Base-by-base conservation (phyloP, 2,329 filamentous ascomycete species). In the Epicoccum nigrum region DNA sequence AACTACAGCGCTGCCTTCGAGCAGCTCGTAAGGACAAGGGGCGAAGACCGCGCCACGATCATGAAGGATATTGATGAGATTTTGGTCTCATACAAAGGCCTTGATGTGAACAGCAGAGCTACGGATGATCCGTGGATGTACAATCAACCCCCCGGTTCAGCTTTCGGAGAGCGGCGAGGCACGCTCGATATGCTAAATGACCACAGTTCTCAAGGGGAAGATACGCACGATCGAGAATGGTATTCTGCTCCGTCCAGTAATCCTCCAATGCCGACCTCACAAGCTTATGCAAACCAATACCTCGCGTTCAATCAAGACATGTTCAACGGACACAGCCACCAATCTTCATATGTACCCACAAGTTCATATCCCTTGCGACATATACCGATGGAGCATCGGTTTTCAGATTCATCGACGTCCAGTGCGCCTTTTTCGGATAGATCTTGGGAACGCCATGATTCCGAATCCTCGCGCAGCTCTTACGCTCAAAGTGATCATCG, bases 41-140 rank as follows among this genome's bases (percentile, higher is more conserved):
- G 53, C n/a, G 49, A 63, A 28, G 62, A 67, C n/a, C 62, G 50
- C 11, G 53, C 53, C 28, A 43, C 56, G 5, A 63, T 67, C 33
- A 67, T 69, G 63, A 60, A 65, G 45, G 65, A 72, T 19, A 71
- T 73, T 21, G 65, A 71, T 34, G 61, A 71, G 31, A 68, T 72
- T 23, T 68, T 70, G 35, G 58, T 54, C 17, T 62, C 64, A 3
- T 73, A 71, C 37, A 63, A 70, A 51, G 61, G 57, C 2, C 47
- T 70, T 2, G 30, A 49, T 20, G 20, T 58, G 6, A 46, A 33
- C 9, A 39, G 41, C 6, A 19, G 12, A n/a, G 30, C 17, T 6
- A 4, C 40, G 28, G 37, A 37, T 17, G 33, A 55, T 12, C 28
- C 38, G 12, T 50, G 54, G 54, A 33, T 5, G 11, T 28, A 37